Base-by-base conservation (phyloP, 2,329 filamentous ascomycete genomes). In the Didymella sp. region DNA sequence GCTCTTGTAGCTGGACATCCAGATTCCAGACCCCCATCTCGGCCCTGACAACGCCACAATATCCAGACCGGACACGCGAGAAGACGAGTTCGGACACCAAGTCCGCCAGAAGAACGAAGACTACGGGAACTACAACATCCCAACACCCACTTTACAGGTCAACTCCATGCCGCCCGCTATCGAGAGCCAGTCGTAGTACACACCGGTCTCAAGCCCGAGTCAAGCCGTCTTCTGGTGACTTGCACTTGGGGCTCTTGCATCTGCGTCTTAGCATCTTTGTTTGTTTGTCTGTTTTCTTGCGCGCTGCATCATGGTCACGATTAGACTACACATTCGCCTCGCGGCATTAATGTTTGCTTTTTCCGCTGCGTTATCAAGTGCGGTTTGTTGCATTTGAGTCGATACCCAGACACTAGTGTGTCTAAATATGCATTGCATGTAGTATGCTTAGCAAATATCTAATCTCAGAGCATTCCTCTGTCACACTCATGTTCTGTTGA, bases 11-110 rank as follows among this genome's bases (percentile, higher is more conserved):
- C 83, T 93, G 66, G 90, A 93, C 67, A 91, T 93, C 45, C 89
- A 92, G 77, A 90, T 93, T 55, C 87, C 89, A 4, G 89, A 93
- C 72, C 90, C 90, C 1, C 88, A 91, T 66, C 86, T 92, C 57
- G 73, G 72, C 45, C 66, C 73, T n/a, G 74, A 76, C 37, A 68
- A 60, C 7, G 67, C 62, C 51, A 48, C 52, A 19, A 8, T 38
- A 15, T 68, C 70, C 8, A 62, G 67, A 7, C 70, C 71, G 2
- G 59, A 61, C 15, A 74, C 72, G 1, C 62, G 70, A 51, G 63
- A 72, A 55, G 68, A 74, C 40, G 57, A 66, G 9, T 56, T 59
- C 24, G 45, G 49, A 11, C 41, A 52, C 27, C 41, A 45, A 0
- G 44, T 59, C 6, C 59, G 53, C 9, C 59, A 63, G 21, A 60